These are phyloP conservation scores for Torulaspora microellipsoides DNA, from an alignment of 805 yeast genomes.

Conservation along the genomic window DNA sequence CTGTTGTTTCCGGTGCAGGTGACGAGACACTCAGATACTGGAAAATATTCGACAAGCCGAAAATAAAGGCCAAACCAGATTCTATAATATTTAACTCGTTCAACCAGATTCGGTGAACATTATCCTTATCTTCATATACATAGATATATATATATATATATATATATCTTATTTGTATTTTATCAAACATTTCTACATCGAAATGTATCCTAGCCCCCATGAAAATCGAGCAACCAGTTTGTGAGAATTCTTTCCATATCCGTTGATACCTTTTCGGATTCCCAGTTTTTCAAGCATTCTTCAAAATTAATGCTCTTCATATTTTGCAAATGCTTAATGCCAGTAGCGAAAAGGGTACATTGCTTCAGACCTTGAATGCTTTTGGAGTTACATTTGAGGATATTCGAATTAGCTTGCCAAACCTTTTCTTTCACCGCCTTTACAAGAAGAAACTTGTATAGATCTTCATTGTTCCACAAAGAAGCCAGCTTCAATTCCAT, in stretches of 20 bases:
- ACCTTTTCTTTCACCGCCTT: constrained; percentile 25
- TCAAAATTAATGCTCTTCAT: constrained; percentile 16
- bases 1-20: constrained; percentile 97
- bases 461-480: constrained; percentile 26
- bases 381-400: constrained; percentile 2
- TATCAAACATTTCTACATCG: background rate
- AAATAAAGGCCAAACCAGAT: constrained; percentile 51
- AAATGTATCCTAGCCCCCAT: background rate
- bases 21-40: constrained; percentile 95
- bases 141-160: background rate
- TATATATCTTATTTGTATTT: background rate
- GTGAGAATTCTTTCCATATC: constrained; percentile 21
- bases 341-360: constrained; percentile 18
- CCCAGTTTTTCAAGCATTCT: constrained; percentile 20
- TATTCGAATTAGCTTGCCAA: constrained; percentile 16
- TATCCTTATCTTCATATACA: too few species aligned
- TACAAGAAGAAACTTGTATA: constrained; percentile 24
- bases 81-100: constrained; percentile 70
- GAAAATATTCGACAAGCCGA: constrained; percentile 85
- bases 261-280: constrained; percentile 10
- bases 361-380: constrained; percentile 3
- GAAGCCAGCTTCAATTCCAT: constrained; percentile 24
- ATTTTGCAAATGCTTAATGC: constrained; percentile 11
- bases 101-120: constrained; percentile 59
- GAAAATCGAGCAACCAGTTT: constrained; percentile 24